phyloP scores from a whole-genome alignment of 1,139 yeast genomes.

The Torulaspora globosa region DNA sequence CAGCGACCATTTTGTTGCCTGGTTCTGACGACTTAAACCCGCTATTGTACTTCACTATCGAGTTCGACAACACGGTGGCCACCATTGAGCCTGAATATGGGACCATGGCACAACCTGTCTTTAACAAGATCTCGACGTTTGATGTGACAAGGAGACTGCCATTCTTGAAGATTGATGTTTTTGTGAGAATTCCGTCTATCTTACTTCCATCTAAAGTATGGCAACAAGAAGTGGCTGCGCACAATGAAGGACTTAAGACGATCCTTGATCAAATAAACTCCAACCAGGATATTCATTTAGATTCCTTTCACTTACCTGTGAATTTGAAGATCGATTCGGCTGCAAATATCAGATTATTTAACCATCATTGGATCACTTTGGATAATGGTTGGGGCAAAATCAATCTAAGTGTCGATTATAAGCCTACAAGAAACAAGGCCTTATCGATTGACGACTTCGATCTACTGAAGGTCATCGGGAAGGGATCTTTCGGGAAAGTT shows the following conservation, averaged over 20 bases:
- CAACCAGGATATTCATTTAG: conserved; percentile 42
- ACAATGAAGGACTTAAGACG: conserved; percentile 35
- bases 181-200: conserved; percentile 69
- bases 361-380: conserved; percentile 45
- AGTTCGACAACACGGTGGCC: conserved; percentile 76
- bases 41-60: conserved; percentile 63
- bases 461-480: conserved; percentile 88
- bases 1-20: conserved; percentile 65
- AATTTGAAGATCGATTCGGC: conserved; percentile 39
- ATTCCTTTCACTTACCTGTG: conserved; percentile 37
- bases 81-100: conserved; percentile 80
- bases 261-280: conserved; percentile 37
- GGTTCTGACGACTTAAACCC: conserved; percentile 47
- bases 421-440: conserved; percentile 65
- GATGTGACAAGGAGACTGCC: conserved; percentile 72
- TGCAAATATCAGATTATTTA: conserved; percentile 42
- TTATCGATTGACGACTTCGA: conserved; percentile 89
- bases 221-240: conserved; percentile 33
- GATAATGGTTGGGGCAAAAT: conserved; percentile 42
- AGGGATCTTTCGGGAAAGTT: conserved; percentile 97
- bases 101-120: conserved; percentile 57
- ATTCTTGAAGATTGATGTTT: conserved; percentile 62
- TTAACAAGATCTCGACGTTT: conserved; percentile 86
- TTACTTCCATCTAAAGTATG: conserved; percentile 48
- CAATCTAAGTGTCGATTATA: conserved; percentile 71